Conservation (phyloP, 345 rosid genomes). For the Laguncularia racemosa region DNA sequence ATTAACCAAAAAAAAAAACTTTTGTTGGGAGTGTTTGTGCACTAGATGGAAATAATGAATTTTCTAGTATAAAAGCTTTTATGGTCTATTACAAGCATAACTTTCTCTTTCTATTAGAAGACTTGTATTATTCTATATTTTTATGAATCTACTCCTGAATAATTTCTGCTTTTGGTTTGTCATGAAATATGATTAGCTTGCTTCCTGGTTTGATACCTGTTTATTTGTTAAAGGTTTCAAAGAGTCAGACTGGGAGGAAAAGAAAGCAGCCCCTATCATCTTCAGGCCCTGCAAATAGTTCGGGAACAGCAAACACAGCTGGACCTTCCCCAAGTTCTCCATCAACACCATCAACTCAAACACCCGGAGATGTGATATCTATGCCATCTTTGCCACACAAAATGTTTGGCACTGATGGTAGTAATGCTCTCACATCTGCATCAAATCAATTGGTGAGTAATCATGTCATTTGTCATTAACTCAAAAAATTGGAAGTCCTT, state of each 20-base stretch:
- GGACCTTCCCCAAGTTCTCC: constrained; percentile 99
- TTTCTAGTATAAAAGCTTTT: too few species aligned
- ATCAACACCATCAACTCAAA: constrained; percentile 96
- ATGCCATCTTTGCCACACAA: constrained; percentile 83
- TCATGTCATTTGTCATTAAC: too few species aligned
- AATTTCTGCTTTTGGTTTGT: neutral
- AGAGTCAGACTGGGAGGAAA: constrained; percentile 91
- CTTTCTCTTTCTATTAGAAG: too few species aligned
- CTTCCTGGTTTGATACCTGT: constrained; percentile 28
- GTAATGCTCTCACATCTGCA: constrained; percentile 81
- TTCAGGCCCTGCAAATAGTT: constrained; percentile 98
- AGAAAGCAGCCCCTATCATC: constrained; percentile 97
- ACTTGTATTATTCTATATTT: too few species aligned
- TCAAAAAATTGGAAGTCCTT: too few species aligned
- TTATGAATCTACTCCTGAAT: neutral
- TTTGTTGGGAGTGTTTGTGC: too few species aligned
- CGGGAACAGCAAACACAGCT: constrained; percentile 96
- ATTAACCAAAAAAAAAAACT: too few species aligned
- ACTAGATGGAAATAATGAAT: too few species aligned
- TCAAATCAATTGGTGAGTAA: constrained; percentile 83
- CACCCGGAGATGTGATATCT: constrained; percentile 90
- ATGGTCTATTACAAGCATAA: too few species aligned
- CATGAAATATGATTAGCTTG: neutral
- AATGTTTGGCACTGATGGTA: constrained; percentile 69
- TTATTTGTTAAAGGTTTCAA: constrained; percentile 58